A percentile compares a stretch with the other conserved stretches of the same genome.
phyloP scores from a whole-genome alignment of 1,284 basidiomycete genomes.

The Wallemia hederae region DNA sequence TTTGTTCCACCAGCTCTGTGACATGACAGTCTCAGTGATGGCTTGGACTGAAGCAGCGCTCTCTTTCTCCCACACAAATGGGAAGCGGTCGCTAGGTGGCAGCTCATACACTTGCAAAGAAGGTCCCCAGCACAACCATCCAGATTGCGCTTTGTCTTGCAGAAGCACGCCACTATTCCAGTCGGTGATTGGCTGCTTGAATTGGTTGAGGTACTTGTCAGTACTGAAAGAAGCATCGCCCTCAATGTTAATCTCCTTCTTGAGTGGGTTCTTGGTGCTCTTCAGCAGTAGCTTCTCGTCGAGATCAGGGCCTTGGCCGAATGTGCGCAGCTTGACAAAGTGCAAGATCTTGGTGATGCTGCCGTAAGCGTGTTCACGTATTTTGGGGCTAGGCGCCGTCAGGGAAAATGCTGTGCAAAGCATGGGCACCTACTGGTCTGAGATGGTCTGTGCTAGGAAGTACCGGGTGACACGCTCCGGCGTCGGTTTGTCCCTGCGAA shows the following conservation, averaged over 20 bases:
- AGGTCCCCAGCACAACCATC: slow-evolving; percentile 59
- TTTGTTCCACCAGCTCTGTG: slow-evolving; percentile 29
- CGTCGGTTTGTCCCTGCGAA: slow-evolving; percentile 4
- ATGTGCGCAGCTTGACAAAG: slow-evolving; percentile 58
- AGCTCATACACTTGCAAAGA: slow-evolving; percentile 36
- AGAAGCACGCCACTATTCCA: slow-evolving; percentile 13
- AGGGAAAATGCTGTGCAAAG: too few species aligned
- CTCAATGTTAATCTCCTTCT: slow-evolving; percentile 24
- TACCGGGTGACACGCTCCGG: neutral
- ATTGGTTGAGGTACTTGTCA: slow-evolving; percentile 22
- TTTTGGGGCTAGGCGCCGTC: neutral
- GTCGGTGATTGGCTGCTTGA: slow-evolving; percentile 16
- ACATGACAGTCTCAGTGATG: slow-evolving; percentile 24
- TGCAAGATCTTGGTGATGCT: slow-evolving; percentile 43
- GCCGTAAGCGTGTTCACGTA: slow-evolving; percentile 10
- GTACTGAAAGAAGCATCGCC: slow-evolving; percentile 24
- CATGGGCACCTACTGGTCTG: neutral
- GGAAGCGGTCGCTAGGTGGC: slow-evolving; percentile 21
- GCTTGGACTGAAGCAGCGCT: slow-evolving; percentile 32
- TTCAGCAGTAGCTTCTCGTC: slow-evolving; percentile 36
- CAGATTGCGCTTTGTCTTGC: slow-evolving; percentile 48
- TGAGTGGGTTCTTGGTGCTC: slow-evolving; percentile 46
- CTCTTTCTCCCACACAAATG: slow-evolving; percentile 32
- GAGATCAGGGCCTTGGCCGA: slow-evolving; percentile 30
- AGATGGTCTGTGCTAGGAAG: neutral